phyloP scores from a whole-genome alignment of 202 grass and related monocot genomes.

The Carex arenaria region DNA sequence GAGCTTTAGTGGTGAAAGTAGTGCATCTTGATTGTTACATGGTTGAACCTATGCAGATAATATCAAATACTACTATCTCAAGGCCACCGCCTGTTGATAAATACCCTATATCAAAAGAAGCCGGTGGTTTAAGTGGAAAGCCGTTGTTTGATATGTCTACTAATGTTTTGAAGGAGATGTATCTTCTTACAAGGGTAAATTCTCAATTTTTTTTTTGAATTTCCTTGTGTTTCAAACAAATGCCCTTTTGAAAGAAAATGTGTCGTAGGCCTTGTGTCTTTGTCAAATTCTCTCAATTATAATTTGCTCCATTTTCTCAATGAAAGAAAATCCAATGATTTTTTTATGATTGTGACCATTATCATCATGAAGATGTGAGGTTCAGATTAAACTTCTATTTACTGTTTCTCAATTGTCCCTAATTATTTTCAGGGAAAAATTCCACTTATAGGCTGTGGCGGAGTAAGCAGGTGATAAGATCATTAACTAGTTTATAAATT shows the following conservation, averaged over 20 bases:
- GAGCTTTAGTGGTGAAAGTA: background rate
- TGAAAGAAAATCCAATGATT: background rate
- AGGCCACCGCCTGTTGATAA: slow-evolving; percentile 59
- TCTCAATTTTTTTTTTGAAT: slow-evolving; percentile 10
- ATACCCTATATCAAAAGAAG: slow-evolving; percentile 63
- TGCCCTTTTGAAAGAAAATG: background rate
- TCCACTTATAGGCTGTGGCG: slow-evolving; percentile 87
- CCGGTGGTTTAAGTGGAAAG: slow-evolving; percentile 93
- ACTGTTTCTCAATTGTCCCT: slow-evolving; percentile 2
- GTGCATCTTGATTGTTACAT: background rate
- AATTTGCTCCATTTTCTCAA: background rate
- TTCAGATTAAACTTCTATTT: background rate
- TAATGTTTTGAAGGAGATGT: slow-evolving; percentile 83
- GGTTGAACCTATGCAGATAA: slow-evolving; percentile 47
- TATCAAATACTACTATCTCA: slow-evolving; percentile 95
- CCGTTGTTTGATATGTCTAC: slow-evolving; percentile 84
- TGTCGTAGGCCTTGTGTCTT: background rate
- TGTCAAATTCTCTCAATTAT: background rate
- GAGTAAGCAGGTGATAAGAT: slow-evolving; percentile 63
- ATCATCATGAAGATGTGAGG: background rate
- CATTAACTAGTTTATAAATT: background rate
- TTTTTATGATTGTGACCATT: background rate
- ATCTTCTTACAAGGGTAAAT: slow-evolving; percentile 72
- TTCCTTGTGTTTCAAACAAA: slow-evolving; percentile 16
- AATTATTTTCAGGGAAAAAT: slow-evolving; percentile 66